phyloP scores from a whole-genome alignment of 2,329 filamentous ascomycete genomes.

The Epichloe gansuensis region DNA sequence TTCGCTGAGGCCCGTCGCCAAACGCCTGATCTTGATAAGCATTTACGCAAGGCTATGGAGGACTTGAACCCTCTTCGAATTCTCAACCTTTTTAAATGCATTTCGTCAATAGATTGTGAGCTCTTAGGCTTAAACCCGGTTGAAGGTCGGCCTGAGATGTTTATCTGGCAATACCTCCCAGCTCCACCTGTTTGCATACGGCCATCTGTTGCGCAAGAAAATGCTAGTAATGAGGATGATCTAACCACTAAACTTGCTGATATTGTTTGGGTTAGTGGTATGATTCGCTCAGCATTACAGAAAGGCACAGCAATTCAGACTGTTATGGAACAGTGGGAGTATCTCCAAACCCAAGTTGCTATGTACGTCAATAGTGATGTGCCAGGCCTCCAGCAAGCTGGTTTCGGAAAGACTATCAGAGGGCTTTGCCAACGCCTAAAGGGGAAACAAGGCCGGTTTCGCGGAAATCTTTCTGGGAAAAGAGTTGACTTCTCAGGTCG shows the following conservation, averaged over 20 bases:
- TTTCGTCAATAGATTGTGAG: slow-evolving; percentile 77
- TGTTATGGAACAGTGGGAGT: slow-evolving; percentile 98
- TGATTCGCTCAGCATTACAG: slow-evolving; percentile 69
- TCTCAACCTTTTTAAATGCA: slow-evolving; percentile 81
- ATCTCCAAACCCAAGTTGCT: slow-evolving; percentile 84
- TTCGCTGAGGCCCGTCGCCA: slow-evolving; percentile 67
- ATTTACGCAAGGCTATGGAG: slow-evolving; percentile 83
- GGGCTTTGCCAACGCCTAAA: slow-evolving; percentile 93
- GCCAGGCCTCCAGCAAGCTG: slow-evolving; percentile 78
- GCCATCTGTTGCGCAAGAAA: slow-evolving; percentile 87
- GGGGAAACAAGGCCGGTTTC: slow-evolving; percentile 93
- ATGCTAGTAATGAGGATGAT: slow-evolving; percentile 88
- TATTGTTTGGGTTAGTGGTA: slow-evolving; percentile 82
- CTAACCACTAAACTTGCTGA: slow-evolving; percentile 94
- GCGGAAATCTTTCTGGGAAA: slow-evolving; percentile 93
- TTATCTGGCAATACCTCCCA: slow-evolving; percentile 92
- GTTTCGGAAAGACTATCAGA: slow-evolving; percentile 76
- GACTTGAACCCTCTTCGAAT: slow-evolving; percentile 84
- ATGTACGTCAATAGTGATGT: slow-evolving; percentile 98
- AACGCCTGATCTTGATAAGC: slow-evolving; percentile 77
- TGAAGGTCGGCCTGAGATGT: slow-evolving; percentile 87
- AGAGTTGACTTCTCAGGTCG: slow-evolving; percentile 96
- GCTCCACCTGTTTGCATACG: slow-evolving; percentile 89
- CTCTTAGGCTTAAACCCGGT: slow-evolving; percentile 76
- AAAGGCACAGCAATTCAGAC: slow-evolving; percentile 77